Conservation (phyloP, 805 yeast genomes). For the Metahyphopichia silvanorum region DNA sequence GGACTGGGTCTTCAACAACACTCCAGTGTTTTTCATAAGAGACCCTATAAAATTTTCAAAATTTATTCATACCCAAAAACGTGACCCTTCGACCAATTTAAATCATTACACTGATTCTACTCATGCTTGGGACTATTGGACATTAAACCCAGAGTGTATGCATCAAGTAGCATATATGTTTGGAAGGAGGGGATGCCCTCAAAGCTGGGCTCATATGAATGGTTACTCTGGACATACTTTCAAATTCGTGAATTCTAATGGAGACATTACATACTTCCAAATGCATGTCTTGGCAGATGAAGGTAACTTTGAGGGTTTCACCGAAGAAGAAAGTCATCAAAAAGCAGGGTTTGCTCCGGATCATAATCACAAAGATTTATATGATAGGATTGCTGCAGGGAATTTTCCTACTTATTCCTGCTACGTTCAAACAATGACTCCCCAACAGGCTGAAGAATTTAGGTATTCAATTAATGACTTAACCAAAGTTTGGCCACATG, state of each 20-base stretch:
- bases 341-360: conserved; percentile 51
- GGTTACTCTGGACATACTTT: conserved; percentile 66
- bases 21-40: conserved; percentile 64
- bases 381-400: conserved; percentile 45
- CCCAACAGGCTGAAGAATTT: conserved; percentile 51
- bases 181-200: conserved; percentile 61
- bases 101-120: conserved; percentile 45
- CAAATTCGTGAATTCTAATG: conserved; percentile 52
- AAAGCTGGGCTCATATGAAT: conserved; percentile 52
- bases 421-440: conserved; percentile 59
- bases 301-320: conserved; percentile 43
- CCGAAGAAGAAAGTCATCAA: conserved; percentile 44
- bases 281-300: conserved; percentile 50
- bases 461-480: conserved; percentile 49
- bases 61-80: conserved; percentile 68
- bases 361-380: conserved; percentile 35
- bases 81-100: conserved; percentile 58
- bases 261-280: conserved; percentile 53
- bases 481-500: conserved; percentile 59
- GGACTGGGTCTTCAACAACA: conserved; percentile 74
- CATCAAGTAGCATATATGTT: conserved; percentile 59
- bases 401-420: conserved; percentile 50
- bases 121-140: conserved; percentile 56
- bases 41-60: conserved; percentile 64
- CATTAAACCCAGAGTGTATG: conserved; percentile 52